phyloP scores from a whole-genome alignment of 352 stramenopile genomes.

The Phytophthora agathidicida region DNA sequence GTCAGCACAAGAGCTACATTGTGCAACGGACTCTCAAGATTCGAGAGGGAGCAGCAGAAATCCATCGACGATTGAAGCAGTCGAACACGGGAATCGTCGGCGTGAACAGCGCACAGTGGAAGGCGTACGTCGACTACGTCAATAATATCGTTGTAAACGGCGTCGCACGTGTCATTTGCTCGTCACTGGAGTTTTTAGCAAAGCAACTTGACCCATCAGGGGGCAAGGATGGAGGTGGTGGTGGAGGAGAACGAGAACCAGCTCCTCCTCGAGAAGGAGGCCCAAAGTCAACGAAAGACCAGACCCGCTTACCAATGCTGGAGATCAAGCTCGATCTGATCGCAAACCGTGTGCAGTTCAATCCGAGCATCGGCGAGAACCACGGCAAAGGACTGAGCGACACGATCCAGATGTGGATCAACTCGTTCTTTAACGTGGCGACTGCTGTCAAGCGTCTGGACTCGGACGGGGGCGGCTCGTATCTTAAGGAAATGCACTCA shows the following conservation, averaged over 20 bases:
- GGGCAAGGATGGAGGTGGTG: conserved; percentile 30
- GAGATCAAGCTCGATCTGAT: conserved; percentile 97
- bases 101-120: conserved; percentile 96
- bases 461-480: conserved; percentile 93
- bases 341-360: conserved; percentile 86
- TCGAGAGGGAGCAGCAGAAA: conserved; percentile 94
- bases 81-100: conserved; percentile 95
- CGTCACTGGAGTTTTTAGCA: conserved; percentile 91
- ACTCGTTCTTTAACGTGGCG: conserved; percentile 96
- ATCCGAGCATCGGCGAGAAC: conserved; percentile 86
- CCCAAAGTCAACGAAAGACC: conserved; percentile 47
- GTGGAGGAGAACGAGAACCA: conserved; percentile 31
- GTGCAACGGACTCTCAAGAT: conserved; percentile 94
- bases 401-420: conserved; percentile 96
- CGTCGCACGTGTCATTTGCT: conserved; percentile 88
- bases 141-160: conserved; percentile 97
- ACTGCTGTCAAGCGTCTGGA: conserved; percentile 97
- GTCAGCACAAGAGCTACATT: conserved; percentile 94
- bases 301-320: conserved; percentile 91
- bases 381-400: conserved; percentile 95
- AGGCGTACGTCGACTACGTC: conserved; percentile 97
- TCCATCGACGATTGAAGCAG: conserved; percentile 96
- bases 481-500: conserved; percentile 97
- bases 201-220: conserved; percentile 94
- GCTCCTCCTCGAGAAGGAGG: conserved; percentile 36